These are phyloP conservation scores for Taphrina flavorubra DNA, from an alignment of 1,139 yeast species.

Conservation along the genomic window DNA sequence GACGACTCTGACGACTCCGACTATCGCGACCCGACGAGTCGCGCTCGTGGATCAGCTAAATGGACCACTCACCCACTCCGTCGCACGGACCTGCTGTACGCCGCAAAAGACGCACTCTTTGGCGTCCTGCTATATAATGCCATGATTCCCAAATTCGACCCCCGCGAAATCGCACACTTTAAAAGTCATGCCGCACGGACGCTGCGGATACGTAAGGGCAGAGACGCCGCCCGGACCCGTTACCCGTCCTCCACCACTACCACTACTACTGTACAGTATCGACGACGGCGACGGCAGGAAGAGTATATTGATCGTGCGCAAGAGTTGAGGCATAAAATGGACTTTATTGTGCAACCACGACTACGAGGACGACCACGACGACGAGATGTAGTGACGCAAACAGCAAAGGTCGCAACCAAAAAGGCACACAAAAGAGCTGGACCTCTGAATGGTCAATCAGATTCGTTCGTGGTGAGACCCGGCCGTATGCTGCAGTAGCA, in stretches of 20 bases:
- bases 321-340: too few relatives aligned
- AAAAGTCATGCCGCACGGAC: background rate
- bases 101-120: conserved; percentile 29
- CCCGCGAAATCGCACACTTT: background rate
- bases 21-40: background rate
- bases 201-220: background rate
- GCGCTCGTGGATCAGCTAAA: background rate
- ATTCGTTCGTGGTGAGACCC: background rate
- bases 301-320: too few relatives aligned
- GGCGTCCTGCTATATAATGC: conserved; percentile 14
- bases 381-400: too few relatives aligned
- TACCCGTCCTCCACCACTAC: too few relatives aligned
- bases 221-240: too few relatives aligned
- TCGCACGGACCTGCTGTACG: conserved; percentile 1
- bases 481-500: conserved; percentile 1
- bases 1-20: background rate
- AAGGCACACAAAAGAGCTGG: too few relatives aligned
- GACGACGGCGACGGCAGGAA: too few relatives aligned
- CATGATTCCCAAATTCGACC: background rate
- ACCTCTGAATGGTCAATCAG: background rate
- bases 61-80: conserved; percentile 24
- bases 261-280: too few relatives aligned
- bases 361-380: too few relatives aligned
- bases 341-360: too few relatives aligned
- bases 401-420: too few relatives aligned